A percentile compares a stretch with the other conserved stretches of the same genome.
Evolutionary conservation across 495 filamentous ascomycete genomes (phyloP).

Genomic region (Xylaria castorea): DNA sequence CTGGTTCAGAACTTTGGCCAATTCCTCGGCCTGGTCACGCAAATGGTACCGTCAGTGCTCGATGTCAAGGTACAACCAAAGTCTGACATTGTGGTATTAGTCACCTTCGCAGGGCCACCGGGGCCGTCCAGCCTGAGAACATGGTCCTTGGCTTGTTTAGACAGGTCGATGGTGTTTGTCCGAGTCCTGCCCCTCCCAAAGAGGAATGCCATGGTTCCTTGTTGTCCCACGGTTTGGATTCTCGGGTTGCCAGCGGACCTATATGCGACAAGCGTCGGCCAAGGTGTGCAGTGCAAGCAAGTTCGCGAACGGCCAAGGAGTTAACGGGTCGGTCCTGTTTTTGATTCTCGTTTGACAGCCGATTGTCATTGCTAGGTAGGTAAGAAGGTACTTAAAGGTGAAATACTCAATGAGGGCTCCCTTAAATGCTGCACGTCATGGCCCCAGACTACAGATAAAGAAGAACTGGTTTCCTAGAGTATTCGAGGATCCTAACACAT

Average conservation of each 20-base stretch:
- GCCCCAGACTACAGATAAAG: slow-evolving; percentile 11
- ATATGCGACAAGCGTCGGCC: slow-evolving; percentile 17
- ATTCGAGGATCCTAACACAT: slow-evolving; percentile 5
- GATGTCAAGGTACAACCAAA: slow-evolving; percentile 16
- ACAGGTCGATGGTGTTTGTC: slow-evolving; percentile 59
- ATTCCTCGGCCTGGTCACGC: slow-evolving; percentile 65
- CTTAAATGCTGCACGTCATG: slow-evolving; percentile 18
- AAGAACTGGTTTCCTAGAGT: slow-evolving; percentile 1
- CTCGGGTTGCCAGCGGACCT: not conserved
- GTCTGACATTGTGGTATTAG: slow-evolving; percentile 26
- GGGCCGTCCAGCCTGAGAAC: slow-evolving; percentile 60
- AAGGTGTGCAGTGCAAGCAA: not conserved
- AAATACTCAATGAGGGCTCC: not conserved
- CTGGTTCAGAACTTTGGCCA: slow-evolving; percentile 76
- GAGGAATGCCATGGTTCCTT: slow-evolving; percentile 81
- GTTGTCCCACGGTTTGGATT: not conserved
- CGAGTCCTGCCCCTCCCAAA: slow-evolving; percentile 74
- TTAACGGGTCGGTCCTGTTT: slow-evolving; percentile 6
- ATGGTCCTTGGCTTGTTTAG: slow-evolving; percentile 61
- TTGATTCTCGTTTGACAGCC: slow-evolving; percentile 2
- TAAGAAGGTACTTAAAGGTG: slow-evolving; percentile 6
- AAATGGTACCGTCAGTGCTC: slow-evolving; percentile 25
- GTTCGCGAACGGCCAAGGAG: not conserved
- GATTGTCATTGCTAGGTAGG: slow-evolving; percentile 8
- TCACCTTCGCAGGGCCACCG: slow-evolving; percentile 59